These are phyloP conservation scores for Sporothrix phasma DNA, from an alignment of 2,329 filamentous ascomycete species.

Conservation along the genomic window DNA sequence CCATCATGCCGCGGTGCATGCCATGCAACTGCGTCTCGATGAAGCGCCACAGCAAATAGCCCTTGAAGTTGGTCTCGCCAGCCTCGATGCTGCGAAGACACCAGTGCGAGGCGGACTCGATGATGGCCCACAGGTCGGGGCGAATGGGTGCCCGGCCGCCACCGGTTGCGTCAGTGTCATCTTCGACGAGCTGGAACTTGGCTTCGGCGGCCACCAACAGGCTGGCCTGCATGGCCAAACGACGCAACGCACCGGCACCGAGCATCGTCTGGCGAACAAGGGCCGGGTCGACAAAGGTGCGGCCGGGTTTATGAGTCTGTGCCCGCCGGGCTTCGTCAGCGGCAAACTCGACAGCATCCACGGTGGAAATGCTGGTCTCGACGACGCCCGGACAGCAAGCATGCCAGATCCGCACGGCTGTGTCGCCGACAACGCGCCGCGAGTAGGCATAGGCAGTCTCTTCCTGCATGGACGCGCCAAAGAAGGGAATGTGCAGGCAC, in stretches of 20 bases:
- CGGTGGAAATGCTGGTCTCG: neutral
- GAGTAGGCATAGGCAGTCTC: conserved; percentile 43
- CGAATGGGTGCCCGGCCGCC: neutral
- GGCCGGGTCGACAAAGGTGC: conserved; percentile 20
- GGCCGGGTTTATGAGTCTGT: neutral
- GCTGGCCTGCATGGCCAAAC: conserved; percentile 29
- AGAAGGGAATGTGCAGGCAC: conserved; percentile 43
- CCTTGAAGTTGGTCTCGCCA: conserved; percentile 45
- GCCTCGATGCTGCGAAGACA: conserved; percentile 12
- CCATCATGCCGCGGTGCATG: conserved; percentile 28
- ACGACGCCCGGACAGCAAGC: conserved; percentile 13
- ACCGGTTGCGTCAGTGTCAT: neutral
- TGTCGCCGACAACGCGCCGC: conserved; percentile 38
- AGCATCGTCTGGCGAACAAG: conserved; percentile 32
- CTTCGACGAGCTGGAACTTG: conserved; percentile 33
- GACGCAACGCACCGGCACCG: conserved; percentile 33
- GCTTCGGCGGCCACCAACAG: conserved; percentile 37
- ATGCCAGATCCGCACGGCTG: conserved; percentile 24
- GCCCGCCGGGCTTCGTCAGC: neutral
- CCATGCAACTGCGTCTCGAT: conserved; percentile 34
- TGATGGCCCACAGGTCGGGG: conserved; percentile 1
- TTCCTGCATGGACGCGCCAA: conserved; percentile 30
- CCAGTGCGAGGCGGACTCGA: conserved; percentile 9
- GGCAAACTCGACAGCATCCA: neutral
- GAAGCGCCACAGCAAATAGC: conserved; percentile 34